Evolutionary conservation across 805 yeast species (phyloP).

Genomic region (Ogataea angusta): DNA sequence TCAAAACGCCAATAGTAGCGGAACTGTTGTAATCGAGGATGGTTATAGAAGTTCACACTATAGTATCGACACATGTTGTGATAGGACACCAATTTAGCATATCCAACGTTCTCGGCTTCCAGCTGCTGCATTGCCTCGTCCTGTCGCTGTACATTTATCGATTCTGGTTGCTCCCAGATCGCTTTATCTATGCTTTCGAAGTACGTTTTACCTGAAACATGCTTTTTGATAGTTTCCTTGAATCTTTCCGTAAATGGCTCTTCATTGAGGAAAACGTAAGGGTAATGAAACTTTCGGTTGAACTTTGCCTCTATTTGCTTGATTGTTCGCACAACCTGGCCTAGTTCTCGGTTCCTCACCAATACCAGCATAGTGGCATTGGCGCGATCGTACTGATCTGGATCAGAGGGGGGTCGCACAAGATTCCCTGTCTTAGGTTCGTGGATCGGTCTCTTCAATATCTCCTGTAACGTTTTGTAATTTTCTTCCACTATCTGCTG

Average conservation of each 20-base stretch:
- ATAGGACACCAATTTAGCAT: slow-evolving; percentile 60
- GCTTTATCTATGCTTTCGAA: slow-evolving; percentile 51
- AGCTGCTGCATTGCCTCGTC: slow-evolving; percentile 35
- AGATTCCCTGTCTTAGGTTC: slow-evolving; percentile 47
- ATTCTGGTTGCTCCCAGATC: slow-evolving; percentile 46
- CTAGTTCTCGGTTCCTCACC: slow-evolving; percentile 65
- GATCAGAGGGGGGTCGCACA: slow-evolving; percentile 26
- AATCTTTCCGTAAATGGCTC: slow-evolving; percentile 58
- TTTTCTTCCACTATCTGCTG: slow-evolving; percentile 38
- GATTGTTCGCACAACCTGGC: slow-evolving; percentile 49
- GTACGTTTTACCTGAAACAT: slow-evolving; percentile 41
- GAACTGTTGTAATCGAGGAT: slow-evolving; percentile 58
- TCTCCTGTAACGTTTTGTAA: slow-evolving; percentile 35
- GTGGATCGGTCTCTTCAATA: slow-evolving; percentile 35
- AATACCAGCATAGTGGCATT: slow-evolving; percentile 74
- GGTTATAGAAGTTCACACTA: slow-evolving; percentile 59
- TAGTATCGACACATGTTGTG: slow-evolving; percentile 87
- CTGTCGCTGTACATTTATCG: slow-evolving; percentile 38
- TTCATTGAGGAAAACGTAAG: slow-evolving; percentile 79
- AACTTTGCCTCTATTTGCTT: slow-evolving; percentile 59
- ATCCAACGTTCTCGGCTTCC: slow-evolving; percentile 43
- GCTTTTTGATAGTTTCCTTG: slow-evolving; percentile 39
- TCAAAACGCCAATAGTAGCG: slow-evolving; percentile 81
- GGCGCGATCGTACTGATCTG: slow-evolving; percentile 40
- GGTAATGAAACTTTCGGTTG: slow-evolving; percentile 70